Evolutionary conservation across 1,139 yeast species (phyloP).

Genomic region (Saccharomyces hybrid): DNA sequence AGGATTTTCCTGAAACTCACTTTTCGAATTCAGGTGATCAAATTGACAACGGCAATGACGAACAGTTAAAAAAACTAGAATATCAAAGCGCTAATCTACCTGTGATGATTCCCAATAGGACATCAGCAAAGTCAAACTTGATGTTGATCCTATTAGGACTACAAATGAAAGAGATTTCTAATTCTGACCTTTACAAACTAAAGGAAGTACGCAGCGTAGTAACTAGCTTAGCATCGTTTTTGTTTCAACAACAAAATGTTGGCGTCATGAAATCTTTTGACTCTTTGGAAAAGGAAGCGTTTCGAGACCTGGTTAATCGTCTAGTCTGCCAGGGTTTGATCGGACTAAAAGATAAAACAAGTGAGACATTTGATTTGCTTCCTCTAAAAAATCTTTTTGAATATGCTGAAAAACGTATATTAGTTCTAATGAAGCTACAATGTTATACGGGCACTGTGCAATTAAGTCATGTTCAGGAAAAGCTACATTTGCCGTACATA

Average conservation of each 20-base stretch:
- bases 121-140: neutral
- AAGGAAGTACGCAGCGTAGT: neutral
- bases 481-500: conserved; percentile 7
- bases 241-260: conserved; percentile 3
- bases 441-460: conserved; percentile 14
- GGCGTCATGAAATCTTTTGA: neutral
- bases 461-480: conserved; percentile 7
- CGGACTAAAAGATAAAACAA: neutral
- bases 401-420: conserved; percentile 12
- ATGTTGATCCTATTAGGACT: neutral
- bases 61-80: neutral
- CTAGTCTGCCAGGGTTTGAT: neutral
- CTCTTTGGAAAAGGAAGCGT: neutral
- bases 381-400: conserved; percentile 10
- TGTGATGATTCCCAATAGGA: neutral
- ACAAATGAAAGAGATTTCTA: neutral
- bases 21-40: neutral
- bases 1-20: neutral
- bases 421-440: conserved; percentile 13
- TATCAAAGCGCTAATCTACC: neutral
- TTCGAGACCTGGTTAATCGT: neutral
- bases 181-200: neutral
- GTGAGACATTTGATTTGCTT: conserved; percentile 4
- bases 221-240: neutral
- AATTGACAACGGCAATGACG: neutral